Conservation (phyloP, 108 stramenopile genomes). For the Nitzschia putrida region DNA sequence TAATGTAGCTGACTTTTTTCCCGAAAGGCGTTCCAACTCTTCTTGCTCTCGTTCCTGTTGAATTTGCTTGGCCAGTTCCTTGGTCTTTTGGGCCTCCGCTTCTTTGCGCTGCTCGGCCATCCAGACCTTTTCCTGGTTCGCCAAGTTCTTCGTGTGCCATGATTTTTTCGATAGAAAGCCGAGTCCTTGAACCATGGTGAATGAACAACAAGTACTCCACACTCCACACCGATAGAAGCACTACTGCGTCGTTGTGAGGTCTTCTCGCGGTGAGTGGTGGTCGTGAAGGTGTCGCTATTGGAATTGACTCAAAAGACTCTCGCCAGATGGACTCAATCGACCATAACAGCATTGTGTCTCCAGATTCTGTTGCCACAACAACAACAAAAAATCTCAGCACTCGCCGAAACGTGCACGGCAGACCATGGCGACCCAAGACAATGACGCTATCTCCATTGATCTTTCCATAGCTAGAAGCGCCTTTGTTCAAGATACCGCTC, state of each 20-base stretch:
- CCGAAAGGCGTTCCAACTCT: constrained; percentile 80
- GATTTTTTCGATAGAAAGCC: constrained; percentile 93
- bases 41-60: constrained; percentile 90
- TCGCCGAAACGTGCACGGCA: too few species aligned
- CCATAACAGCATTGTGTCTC: too few species aligned
- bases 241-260: neutral
- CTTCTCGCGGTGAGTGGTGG: neutral
- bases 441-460: constrained; percentile 24
- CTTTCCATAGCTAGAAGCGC: constrained; percentile 2
- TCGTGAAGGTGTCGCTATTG: neutral
- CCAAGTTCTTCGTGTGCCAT: constrained; percentile 91
- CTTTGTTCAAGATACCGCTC: constrained; percentile 10
- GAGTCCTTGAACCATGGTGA: constrained; percentile 77
- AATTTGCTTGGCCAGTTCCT: constrained; percentile 89
- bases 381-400: too few species aligned
- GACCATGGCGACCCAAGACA: too few species aligned
- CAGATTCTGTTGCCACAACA: too few species aligned
- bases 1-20: constrained; percentile 46
- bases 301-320: too few species aligned
- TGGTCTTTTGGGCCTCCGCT: constrained; percentile 74
- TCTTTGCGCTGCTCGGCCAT: constrained; percentile 87
- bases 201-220: neutral
- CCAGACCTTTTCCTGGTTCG: constrained; percentile 96
- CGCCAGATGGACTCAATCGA: too few species aligned
- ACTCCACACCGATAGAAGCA: too few species aligned